Evolutionary conservation across 805 yeast genomes (phyloP), one percentile per base, ranked within the genome.

Genomic region (Cyberlindnera euphorbiae): DNA sequence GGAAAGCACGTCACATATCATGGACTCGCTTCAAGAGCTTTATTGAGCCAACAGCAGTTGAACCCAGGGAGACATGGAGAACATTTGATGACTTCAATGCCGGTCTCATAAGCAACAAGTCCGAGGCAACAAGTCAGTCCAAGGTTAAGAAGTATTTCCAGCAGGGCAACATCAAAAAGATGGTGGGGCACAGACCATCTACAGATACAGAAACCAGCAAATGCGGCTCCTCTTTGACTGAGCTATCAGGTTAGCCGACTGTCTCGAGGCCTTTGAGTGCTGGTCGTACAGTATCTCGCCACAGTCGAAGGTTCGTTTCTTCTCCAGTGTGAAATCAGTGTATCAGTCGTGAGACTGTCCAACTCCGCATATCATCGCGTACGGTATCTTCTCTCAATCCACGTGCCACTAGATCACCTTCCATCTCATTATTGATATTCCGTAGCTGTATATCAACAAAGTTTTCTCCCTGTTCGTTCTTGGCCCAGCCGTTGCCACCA

Each of bases 401-500:
- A 14, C 26, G 22, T 19, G n/a, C n/a, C n/a, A n/a, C n/a, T n/a
- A n/a, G n/a, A n/a, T n/a, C n/a, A n/a, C n/a, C n/a, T n/a, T n/a
- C n/a, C n/a, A n/a, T n/a, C n/a, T 25, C 25, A 6, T 24, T 21
- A 17, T 33, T 31, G 13, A 30, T 15, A 13, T 26, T 39, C 19
- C 25, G 23, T 16, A 41, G 27, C 22, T 54, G 53, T 24, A 66
- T 45, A 39, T 69, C 75, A 16, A 69, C 56, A 36, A 63, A 51
- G 21, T 61, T 57, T 7, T 57, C 44, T 1, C 76, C 75, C 36
- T 67, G 71, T 28, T 66, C 71, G 37, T 69, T 67, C 35, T 60
- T 61, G 19, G 71, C 74, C 80, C 80, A 79, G 3, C 87, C 93
- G 34, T 75, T 73, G 1, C 85, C 83, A 21, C 84, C 82, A 19